A percentile compares a stretch with the other conserved stretches of the same genome.
Conservation (phyloP, 129 eudicot species). For the Pittosporum tobira region DNA sequence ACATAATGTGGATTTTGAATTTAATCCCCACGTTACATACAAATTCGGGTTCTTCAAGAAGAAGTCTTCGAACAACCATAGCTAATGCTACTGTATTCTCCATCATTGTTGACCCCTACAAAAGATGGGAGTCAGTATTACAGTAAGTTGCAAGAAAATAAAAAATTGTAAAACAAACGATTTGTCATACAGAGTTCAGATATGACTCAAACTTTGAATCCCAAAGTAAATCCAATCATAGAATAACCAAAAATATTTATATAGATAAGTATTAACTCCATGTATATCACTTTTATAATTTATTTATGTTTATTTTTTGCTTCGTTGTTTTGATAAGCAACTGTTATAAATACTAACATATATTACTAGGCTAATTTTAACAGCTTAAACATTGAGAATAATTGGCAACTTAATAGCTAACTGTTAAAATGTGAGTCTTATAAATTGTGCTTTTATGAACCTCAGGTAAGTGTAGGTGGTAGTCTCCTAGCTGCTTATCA, state of each 20-base stretch:
- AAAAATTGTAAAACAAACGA: too few species aligned
- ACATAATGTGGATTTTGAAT: background rate
- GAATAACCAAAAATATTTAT: background rate
- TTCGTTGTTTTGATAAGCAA: too few species aligned
- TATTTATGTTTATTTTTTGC: too few species aligned
- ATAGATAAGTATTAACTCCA: too few species aligned
- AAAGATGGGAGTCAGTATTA: conserved; percentile 3
- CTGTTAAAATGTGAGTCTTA: conserved; percentile 1
- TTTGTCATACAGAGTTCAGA: too few species aligned
- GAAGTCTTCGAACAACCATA: conserved; percentile 80
- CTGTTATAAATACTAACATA: too few species aligned
- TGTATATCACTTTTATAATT: too few species aligned
- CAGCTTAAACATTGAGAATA: background rate
- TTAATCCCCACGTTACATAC: conserved; percentile 27
- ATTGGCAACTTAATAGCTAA: background rate
- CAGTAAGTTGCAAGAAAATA: conserved; percentile 4
- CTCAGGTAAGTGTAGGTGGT: conserved; percentile 80
- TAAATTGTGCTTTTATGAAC: conserved; percentile 25
- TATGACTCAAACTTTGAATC: too few species aligned
- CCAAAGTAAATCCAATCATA: background rate
- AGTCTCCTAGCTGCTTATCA: conserved; percentile 82
- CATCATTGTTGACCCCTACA: conserved; percentile 68
- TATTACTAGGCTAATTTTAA: too few species aligned
- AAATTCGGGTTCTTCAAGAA: conserved; percentile 80
- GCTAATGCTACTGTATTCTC: conserved; percentile 68